Percentiles rank a stretch among this genome's conserved stretches.
Conservation (phyloP, 2,329 filamentous ascomycete genomes). For the Cladophialophora exuberans region DNA sequence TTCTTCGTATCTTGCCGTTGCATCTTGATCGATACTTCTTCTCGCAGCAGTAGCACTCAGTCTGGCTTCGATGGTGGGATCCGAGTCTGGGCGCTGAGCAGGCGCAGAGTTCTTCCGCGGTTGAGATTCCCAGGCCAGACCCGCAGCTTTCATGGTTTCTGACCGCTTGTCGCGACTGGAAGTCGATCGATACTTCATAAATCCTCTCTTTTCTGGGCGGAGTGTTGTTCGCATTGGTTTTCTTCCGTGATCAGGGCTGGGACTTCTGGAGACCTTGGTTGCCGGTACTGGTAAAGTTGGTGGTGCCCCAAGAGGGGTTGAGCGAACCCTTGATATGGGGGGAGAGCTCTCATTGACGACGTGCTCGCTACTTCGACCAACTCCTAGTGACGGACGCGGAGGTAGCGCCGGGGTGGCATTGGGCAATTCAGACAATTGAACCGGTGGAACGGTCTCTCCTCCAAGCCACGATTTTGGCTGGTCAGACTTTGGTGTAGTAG, state of each 20-base stretch:
- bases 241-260: conserved; percentile 61
- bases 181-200: conserved; percentile 50
- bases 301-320: conserved; percentile 34
- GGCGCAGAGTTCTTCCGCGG: conserved; percentile 31
- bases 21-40: conserved; percentile 33
- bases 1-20: conserved; percentile 24
- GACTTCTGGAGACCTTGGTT: conserved; percentile 58
- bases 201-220: conserved; percentile 51
- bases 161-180: conserved; percentile 53
- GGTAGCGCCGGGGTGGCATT: conserved; percentile 66
- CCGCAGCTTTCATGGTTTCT: conserved; percentile 65
- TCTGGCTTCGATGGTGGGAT: conserved; percentile 33
- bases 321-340: conserved; percentile 10
- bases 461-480: conserved; percentile 65
- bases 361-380: conserved; percentile 39
- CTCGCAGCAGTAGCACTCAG: conserved; percentile 33
- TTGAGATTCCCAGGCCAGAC: conserved; percentile 59
- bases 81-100: conserved; percentile 24
- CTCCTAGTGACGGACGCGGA: conserved; percentile 50
- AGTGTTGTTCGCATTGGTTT: conserved; percentile 63
- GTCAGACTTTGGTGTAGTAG: conserved; percentile 15
- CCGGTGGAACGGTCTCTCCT: conserved; percentile 77
- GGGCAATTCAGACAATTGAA: conserved; percentile 80
- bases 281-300: conserved; percentile 39
- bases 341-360: conserved; percentile 12